Conservation (phyloP, 495 filamentous ascomycete genomes). For the Achaetomiella virescens region DNA sequence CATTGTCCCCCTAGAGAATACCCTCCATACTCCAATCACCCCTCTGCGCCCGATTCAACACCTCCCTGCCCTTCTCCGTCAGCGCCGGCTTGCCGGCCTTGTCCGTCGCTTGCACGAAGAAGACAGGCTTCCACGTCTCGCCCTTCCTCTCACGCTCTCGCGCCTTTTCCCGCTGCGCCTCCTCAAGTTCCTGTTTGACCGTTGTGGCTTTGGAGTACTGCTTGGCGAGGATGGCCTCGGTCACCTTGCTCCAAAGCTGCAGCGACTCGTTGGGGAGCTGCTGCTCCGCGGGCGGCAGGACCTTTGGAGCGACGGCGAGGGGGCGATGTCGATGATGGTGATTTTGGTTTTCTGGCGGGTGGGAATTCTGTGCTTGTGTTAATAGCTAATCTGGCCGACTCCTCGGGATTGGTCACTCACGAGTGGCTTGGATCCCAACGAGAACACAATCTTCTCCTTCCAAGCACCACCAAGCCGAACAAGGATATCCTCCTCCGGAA, state of each 20-base stretch:
- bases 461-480: conserved; percentile 80
- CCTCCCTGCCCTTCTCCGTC: conserved; percentile 67
- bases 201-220: conserved; percentile 79
- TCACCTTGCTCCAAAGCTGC: conserved; percentile 81
- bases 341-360: conserved; percentile 53
- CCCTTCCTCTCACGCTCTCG: conserved; percentile 63
- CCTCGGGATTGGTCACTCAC: conserved; percentile 29
- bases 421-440: conserved; percentile 45
- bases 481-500: conserved; percentile 74
- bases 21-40: conserved; percentile 49
- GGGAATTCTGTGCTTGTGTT: conserved; percentile 28
- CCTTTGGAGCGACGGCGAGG: conserved; percentile 71
- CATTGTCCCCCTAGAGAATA: conserved; percentile 23
- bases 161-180: conserved; percentile 77
- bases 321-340: conserved; percentile 77
- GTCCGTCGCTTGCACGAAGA: conserved; percentile 72
- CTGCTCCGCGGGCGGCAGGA: conserved; percentile 62
- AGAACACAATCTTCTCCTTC: conserved; percentile 54
- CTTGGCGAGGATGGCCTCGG: conserved; percentile 76
- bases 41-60: conserved; percentile 60
- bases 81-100: conserved; percentile 72
- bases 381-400: not conserved
- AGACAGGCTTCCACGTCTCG: conserved; percentile 76
- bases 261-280: conserved; percentile 89
- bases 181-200: conserved; percentile 86